Evolutionary conservation across 306 rosid species (phyloP).

Genomic region (Castanea mollissima): DNA sequence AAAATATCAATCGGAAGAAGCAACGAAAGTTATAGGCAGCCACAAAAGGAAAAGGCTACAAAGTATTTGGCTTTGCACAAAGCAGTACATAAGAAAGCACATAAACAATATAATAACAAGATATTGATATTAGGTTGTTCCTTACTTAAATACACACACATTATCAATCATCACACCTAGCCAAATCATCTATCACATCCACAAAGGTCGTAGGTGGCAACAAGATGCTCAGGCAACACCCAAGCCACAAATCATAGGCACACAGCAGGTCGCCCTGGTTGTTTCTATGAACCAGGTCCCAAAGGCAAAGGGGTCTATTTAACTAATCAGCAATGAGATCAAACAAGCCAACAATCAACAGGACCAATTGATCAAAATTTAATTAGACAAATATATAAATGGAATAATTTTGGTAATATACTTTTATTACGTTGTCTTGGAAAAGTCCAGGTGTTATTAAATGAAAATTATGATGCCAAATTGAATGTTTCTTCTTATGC

Average conservation of each 20-base stretch:
- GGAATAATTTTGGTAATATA: background rate
- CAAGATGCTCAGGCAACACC: too few species aligned
- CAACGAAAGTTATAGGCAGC: constrained; percentile 19
- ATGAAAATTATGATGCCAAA: too few species aligned
- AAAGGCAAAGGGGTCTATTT: background rate
- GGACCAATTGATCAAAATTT: background rate
- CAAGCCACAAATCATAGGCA: background rate
- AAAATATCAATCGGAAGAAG: constrained; percentile 8
- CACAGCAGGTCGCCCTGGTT: background rate
- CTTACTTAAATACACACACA: too few species aligned
- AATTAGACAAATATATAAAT: background rate
- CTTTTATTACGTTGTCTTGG: too few species aligned
- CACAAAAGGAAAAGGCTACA: background rate
- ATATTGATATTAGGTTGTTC: too few species aligned
- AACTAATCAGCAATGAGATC: background rate
- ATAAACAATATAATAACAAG: too few species aligned
- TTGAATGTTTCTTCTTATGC: too few species aligned
- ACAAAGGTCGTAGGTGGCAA: too few species aligned
- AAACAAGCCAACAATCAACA: constrained; percentile 3
- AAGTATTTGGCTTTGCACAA: background rate
- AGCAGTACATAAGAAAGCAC: background rate
- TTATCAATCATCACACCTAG: too few species aligned
- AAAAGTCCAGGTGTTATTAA: too few species aligned
- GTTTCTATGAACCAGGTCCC: background rate
- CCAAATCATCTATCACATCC: too few species aligned